phyloP scores from a whole-genome alignment of 2,329 filamentous ascomycete genomes.

The Penicillium expansum region DNA sequence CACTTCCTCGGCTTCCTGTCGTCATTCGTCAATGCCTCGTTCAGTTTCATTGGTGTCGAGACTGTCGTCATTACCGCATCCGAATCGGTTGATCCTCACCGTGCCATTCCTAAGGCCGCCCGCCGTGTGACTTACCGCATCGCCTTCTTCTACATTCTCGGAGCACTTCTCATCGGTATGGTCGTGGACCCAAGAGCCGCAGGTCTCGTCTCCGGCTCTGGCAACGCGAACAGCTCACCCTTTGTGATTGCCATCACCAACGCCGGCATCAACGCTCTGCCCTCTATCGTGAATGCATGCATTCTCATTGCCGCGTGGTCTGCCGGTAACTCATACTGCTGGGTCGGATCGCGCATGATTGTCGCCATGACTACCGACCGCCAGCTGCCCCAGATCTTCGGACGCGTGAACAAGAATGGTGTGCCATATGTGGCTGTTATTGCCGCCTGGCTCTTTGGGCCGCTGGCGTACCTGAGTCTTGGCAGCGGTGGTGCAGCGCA shows the following conservation, averaged over 20 bases:
- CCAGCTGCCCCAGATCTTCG: conserved; percentile 58
- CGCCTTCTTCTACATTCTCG: conserved; percentile 39
- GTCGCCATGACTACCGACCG: conserved; percentile 59
- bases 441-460: conserved; percentile 49
- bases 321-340: conserved; percentile 44
- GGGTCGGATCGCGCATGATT: conserved; percentile 58
- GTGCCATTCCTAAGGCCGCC: conserved; percentile 42
- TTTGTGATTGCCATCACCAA: conserved; percentile 37
- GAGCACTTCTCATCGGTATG: conserved; percentile 30
- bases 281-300: conserved; percentile 36
- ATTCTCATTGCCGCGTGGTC: conserved; percentile 42
- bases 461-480: conserved; percentile 44
- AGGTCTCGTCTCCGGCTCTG: conserved; percentile 24
- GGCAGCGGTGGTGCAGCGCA: conserved; percentile 35
- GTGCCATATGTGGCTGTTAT: conserved; percentile 59
- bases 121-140: conserved; percentile 43
- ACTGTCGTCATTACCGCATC: conserved; percentile 42
- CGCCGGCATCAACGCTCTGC: conserved; percentile 35
- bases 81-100: conserved; percentile 40
- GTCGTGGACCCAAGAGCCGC: conserved; percentile 27
- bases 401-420: conserved; percentile 52
- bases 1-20: conserved; percentile 39
- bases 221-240: conserved; percentile 35
- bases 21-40: conserved; percentile 42
- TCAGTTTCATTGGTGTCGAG: conserved; percentile 44